A percentile compares a stretch with the other conserved stretches of the same genome.
Conservation (phyloP, 306 rosid species). For the Vicia villosa region DNA sequence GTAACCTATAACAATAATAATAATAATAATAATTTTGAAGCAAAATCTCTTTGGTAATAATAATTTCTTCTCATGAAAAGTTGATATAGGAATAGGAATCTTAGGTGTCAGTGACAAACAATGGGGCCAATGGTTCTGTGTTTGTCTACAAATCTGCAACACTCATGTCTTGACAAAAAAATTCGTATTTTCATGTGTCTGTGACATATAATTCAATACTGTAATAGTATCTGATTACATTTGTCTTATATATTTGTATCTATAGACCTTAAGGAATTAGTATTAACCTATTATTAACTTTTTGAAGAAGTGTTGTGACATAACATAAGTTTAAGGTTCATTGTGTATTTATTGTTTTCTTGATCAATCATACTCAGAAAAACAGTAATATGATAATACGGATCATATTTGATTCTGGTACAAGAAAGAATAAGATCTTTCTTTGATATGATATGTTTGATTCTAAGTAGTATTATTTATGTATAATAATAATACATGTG, state of each 20-base stretch:
- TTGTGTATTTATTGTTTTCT: conserved; percentile 34
- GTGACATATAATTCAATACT: conserved; percentile 35
- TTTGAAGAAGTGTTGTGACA: conserved; percentile 34
- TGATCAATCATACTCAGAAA: conserved; percentile 27
- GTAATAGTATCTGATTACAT: conserved; percentile 40
- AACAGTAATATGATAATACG: conserved; percentile 4
- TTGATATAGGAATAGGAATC: conserved; percentile 42
- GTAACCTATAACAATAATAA: conserved; percentile 70
- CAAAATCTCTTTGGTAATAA: conserved; percentile 48
- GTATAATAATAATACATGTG: background rate
- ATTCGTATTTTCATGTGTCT: conserved; percentile 45
- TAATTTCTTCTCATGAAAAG: conserved; percentile 51
- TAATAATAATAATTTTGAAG: background rate
- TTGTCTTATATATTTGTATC: conserved; percentile 44
- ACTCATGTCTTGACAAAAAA: conserved; percentile 48
- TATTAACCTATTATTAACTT: conserved; percentile 40
- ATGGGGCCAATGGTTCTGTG: conserved; percentile 61
- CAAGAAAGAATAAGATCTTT: conserved; percentile 44
- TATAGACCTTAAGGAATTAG: conserved; percentile 32
- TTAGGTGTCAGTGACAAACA: conserved; percentile 63
- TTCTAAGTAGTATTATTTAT: conserved; percentile 28
- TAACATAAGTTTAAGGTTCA: conserved; percentile 27
- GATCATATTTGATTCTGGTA: conserved; percentile 25
- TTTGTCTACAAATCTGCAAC: conserved; percentile 65
- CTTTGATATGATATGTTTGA: conserved; percentile 43